Percentiles rank a stretch among this genome's conserved stretches.
These are phyloP conservation scores for Alternaria gaisen DNA, from an alignment of 2,329 filamentous ascomycete species.

Conservation along the genomic window DNA sequence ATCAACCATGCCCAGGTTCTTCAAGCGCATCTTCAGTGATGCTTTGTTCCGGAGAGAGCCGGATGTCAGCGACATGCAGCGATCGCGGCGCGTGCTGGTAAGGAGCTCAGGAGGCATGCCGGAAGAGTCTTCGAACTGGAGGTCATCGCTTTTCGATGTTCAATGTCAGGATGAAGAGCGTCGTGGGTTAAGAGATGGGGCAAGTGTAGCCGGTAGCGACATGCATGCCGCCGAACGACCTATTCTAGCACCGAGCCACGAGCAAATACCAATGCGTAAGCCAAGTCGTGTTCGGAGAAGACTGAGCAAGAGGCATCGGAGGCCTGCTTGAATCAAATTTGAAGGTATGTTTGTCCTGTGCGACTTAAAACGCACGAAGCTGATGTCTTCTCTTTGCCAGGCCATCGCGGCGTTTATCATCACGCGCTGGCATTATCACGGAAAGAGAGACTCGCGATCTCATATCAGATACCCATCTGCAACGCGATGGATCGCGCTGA, in stretches of 20 bases:
- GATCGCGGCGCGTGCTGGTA: conserved; percentile 33
- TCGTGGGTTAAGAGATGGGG: conserved; percentile 20
- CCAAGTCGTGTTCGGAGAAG: conserved; percentile 17
- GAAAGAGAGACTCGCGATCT: background rate
- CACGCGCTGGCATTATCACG: background rate
- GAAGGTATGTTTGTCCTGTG: background rate
- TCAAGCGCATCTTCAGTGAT: conserved; percentile 34
- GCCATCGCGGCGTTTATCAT: background rate
- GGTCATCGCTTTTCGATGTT: conserved; percentile 22
- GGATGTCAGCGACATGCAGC: conserved; percentile 25
- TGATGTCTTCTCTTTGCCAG: background rate
- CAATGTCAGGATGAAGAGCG: conserved; percentile 18
- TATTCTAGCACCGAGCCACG: conserved; percentile 27
- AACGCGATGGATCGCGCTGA: too few relatives aligned
- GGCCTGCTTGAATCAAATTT: conserved; percentile 16
- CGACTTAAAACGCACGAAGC: background rate
- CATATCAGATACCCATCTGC: background rate
- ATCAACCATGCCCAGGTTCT: conserved; percentile 29
- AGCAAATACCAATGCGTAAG: conserved; percentile 15
- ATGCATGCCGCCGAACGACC: conserved; percentile 21
- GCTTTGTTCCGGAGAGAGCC: conserved; percentile 30
- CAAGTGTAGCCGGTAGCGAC: conserved; percentile 32
- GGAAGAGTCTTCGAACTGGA: conserved; percentile 21
- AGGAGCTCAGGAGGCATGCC: conserved; percentile 17
- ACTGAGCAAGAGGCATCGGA: conserved; percentile 34